These are phyloP conservation scores for Setomelanomma holmii DNA, from an alignment of 2,329 filamentous ascomycete genomes.

Conservation along the genomic window DNA sequence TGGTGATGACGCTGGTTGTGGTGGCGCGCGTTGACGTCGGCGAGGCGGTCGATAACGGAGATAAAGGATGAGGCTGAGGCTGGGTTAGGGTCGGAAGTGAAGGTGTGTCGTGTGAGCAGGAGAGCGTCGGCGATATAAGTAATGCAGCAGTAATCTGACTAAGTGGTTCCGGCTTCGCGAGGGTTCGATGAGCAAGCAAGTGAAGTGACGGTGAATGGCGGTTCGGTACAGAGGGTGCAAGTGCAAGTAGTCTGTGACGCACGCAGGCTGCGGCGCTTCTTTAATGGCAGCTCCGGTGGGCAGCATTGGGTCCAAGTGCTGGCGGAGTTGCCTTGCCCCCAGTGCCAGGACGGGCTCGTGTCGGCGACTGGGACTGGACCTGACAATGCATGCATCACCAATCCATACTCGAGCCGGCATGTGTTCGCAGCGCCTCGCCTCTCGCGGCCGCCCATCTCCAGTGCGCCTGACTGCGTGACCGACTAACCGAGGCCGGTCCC, in stretches of 20 bases:
- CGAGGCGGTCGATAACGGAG: conserved; percentile 12
- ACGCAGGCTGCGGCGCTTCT: conserved; percentile 18
- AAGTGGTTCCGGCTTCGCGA: conserved; percentile 5
- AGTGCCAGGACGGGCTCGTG: not conserved
- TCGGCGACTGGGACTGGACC: not conserved
- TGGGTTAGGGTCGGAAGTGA: too few relatives aligned
- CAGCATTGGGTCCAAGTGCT: not conserved
- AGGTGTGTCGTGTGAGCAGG: conserved; percentile 3
- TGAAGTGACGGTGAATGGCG: not conserved
- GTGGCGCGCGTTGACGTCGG: conserved; percentile 1
- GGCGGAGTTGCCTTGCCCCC: not conserved
- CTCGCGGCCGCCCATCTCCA: conserved; percentile 11
- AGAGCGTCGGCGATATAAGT: not conserved
- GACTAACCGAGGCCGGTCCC: conserved; percentile 12
- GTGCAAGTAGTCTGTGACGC: conserved; percentile 17
- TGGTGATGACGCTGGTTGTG: conserved; percentile 13
- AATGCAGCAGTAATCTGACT: conserved; percentile 6
- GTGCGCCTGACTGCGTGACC: not conserved
- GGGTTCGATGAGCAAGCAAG: conserved; percentile 1
- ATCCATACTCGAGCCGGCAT: conserved; percentile 17
- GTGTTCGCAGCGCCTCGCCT: conserved; percentile 23
- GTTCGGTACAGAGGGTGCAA: conserved; percentile 1
- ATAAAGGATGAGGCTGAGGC: conserved; percentile 2
- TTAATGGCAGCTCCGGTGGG: conserved; percentile 19
- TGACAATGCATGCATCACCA: conserved; percentile 1